phyloP scores from a whole-genome alignment of 2,329 filamentous ascomycete genomes.

The Colletotrichum lini region DNA sequence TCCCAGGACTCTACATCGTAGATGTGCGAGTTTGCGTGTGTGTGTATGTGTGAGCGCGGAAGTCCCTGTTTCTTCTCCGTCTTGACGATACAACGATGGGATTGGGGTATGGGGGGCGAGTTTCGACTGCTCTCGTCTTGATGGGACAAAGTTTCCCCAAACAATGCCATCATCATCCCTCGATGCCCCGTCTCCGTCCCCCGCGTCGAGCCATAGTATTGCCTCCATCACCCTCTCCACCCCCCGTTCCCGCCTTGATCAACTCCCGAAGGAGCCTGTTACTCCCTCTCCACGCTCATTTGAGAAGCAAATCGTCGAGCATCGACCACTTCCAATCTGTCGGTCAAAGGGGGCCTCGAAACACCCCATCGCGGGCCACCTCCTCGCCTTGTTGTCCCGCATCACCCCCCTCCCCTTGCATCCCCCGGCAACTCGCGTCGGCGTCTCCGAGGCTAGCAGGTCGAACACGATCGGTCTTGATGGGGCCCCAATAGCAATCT shows the following conservation, averaged over 20 bases:
- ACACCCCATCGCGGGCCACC: conserved; percentile 13
- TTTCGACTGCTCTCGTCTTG: neutral
- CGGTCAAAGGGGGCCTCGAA: conserved; percentile 16
- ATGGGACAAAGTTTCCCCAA: conserved; percentile 11
- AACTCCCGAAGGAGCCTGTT: neutral
- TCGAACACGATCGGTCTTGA: conserved; percentile 5
- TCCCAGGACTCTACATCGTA: neutral
- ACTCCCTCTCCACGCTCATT: neutral
- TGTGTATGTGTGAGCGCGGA: neutral
- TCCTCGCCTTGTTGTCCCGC: neutral
- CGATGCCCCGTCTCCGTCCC: conserved; percentile 10
- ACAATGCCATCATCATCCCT: neutral
- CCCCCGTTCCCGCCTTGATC: neutral
- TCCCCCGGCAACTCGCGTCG: neutral
- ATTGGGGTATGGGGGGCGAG: neutral
- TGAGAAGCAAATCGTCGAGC: neutral
- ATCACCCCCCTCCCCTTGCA: neutral
- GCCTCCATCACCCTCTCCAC: neutral
- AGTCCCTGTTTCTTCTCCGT: conserved; percentile 7
- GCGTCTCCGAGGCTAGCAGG: conserved; percentile 11
- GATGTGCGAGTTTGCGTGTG: neutral
- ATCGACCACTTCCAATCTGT: conserved; percentile 4
- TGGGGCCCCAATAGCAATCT: conserved; percentile 19
- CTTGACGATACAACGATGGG: too few species aligned
- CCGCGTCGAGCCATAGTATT: neutral